Conservation (phyloP, 768 basidiomycete genomes). For the Podaxis sp. region DNA sequence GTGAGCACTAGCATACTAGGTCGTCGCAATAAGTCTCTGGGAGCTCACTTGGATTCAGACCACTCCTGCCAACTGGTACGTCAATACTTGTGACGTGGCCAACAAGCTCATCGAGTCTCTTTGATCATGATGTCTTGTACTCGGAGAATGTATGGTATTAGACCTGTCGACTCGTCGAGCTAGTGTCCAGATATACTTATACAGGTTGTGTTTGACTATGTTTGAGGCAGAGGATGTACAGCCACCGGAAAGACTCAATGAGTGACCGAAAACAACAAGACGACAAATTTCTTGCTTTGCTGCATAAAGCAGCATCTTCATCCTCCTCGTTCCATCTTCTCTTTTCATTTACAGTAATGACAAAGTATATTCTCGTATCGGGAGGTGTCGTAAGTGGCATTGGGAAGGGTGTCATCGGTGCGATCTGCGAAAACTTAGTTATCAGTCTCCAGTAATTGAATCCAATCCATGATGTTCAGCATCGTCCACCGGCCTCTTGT, state of each 20-base stretch:
- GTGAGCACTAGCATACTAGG: slow-evolving; percentile 19
- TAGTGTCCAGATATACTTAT: too few species aligned
- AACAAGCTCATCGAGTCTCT: slow-evolving; percentile 26
- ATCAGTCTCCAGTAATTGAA: not conserved
- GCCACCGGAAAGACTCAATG: not conserved
- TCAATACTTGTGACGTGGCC: slow-evolving; percentile 25
- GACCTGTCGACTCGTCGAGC: too few species aligned
- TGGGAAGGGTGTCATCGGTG: slow-evolving; percentile 99
- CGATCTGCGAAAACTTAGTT: slow-evolving; percentile 28
- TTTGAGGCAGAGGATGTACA: slow-evolving; percentile 2
- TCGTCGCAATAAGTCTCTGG: not conserved
- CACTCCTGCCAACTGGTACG: slow-evolving; percentile 24
- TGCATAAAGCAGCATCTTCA: not conserved
- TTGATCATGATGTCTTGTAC: slow-evolving; percentile 8
- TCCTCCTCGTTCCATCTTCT: not conserved
- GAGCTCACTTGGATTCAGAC: slow-evolving; percentile 18
- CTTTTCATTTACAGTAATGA: slow-evolving; percentile 51
- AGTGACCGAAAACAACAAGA: not conserved
- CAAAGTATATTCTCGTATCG: slow-evolving; percentile 94
- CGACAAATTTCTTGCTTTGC: slow-evolving; percentile 11
- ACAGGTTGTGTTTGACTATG: not conserved
- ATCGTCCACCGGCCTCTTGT: slow-evolving; percentile 91
- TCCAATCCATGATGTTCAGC: slow-evolving; percentile 46
- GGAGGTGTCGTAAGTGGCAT: slow-evolving; percentile 99
- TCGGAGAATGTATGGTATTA: too few species aligned